Conservation (phyloP, 176 grass and related monocot genomes). For the Neostapfia colusana region DNA sequence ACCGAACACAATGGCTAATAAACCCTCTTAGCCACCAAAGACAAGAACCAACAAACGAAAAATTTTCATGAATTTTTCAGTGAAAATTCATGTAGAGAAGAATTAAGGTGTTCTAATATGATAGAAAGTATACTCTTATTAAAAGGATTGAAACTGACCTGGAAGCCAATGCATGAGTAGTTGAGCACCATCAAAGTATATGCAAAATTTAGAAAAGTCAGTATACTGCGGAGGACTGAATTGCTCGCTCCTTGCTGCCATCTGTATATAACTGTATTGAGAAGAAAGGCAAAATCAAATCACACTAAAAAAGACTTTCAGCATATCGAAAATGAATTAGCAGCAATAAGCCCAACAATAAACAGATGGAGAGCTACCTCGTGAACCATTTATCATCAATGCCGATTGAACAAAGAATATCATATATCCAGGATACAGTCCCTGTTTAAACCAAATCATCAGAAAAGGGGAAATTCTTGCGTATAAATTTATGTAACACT, state of each 20-base stretch:
- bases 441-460: constrained; percentile 50
- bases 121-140: constrained; percentile 22
- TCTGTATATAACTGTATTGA: constrained; percentile 87
- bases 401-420: constrained; percentile 96
- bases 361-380: constrained; percentile 54
- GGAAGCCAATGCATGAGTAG: constrained; percentile 97
- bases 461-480: constrained; percentile 25
- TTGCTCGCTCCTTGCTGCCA: constrained; percentile 77
- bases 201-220: constrained; percentile 66
- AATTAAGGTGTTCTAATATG: background rate
- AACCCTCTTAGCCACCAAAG: too few relatives aligned
- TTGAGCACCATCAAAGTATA: constrained; percentile 92
- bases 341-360: background rate
- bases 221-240: constrained; percentile 46
- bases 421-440: constrained; percentile 94
- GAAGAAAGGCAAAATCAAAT: constrained; percentile 32
- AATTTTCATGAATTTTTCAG: background rate
- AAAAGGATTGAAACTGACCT: constrained; percentile 54
- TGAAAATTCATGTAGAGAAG: constrained; percentile 21
- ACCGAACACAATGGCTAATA: too few relatives aligned
- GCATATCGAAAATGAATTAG: constrained; percentile 8
- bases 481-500: background rate
- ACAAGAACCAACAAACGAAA: too few relatives aligned
- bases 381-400: constrained; percentile 95
- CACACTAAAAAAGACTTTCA: constrained; percentile 15